Percentiles rank a stretch among this genome's conserved stretches.
Evolutionary conservation across 805 yeast species (phyloP).

Genomic region (Metschnikowia gruessii): DNA sequence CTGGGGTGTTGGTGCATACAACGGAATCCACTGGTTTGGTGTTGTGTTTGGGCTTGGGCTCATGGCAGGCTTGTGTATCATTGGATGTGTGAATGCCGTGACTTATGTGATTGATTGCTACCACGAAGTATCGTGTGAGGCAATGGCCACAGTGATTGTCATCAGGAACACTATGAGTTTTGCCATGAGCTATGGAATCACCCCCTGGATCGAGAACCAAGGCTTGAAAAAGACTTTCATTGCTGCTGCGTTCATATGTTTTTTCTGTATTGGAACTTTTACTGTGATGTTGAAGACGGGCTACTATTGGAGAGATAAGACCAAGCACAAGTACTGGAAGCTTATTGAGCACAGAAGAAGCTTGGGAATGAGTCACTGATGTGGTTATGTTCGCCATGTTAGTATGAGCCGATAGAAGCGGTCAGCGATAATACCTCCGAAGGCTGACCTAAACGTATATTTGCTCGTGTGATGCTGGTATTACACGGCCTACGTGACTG

Average conservation of each 20-base stretch:
- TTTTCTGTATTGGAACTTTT: conserved; percentile 47
- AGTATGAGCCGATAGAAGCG: too few relatives aligned
- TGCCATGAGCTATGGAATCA: conserved; percentile 57
- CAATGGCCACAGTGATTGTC: conserved; percentile 49
- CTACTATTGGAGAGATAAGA: conserved; percentile 33
- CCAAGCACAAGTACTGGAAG: conserved; percentile 34
- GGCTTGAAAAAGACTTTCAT: conserved; percentile 58
- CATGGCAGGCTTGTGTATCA: conserved; percentile 21
- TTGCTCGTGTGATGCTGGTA: too few relatives aligned
- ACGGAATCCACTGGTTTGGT: conserved; percentile 25
- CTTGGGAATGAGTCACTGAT: conserved; percentile 12
- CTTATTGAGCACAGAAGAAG: conserved; percentile 23
- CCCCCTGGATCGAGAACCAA: conserved; percentile 51
- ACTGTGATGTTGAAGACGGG: conserved; percentile 38
- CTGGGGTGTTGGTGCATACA: conserved; percentile 26
- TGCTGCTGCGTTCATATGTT: conserved; percentile 51
- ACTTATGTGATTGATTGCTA: conserved; percentile 28
- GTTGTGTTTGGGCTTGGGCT: conserved; percentile 27
- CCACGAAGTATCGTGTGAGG: conserved; percentile 29
- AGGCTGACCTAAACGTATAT: too few relatives aligned
- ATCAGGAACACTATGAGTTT: conserved; percentile 59
- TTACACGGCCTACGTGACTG: too few relatives aligned
- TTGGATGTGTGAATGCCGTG: conserved; percentile 29
- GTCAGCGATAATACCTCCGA: too few relatives aligned
- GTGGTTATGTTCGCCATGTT: too few relatives aligned